Base-by-base conservation (phyloP, 2,329 filamentous ascomycete species). In the Plenodomus biglobosus region DNA sequence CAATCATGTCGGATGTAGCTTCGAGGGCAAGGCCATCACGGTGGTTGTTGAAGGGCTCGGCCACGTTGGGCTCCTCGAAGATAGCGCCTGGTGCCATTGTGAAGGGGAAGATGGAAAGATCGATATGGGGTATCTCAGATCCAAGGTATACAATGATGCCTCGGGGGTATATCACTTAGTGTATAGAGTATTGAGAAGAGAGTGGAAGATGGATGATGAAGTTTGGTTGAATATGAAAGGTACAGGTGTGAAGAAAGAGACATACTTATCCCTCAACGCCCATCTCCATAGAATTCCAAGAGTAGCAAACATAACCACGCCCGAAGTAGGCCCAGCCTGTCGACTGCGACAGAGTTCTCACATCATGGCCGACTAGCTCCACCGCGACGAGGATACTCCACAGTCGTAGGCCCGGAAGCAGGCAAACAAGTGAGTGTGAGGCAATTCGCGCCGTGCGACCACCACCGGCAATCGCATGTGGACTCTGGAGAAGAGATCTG, bases 21-120 rank as follows among this genome's bases (percentile, higher is more conserved):
- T 85, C 82, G 22, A 84, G 76, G 17, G 80, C 80, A 27, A 78
- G 76, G 38, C 81, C 81, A 65, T 84, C 79, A 45, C 75, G 77
- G 61, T 77, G 73, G 66, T 76, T 72, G 65, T 75, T 71, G 66
- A 77, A 75, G 62, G 69, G 63, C 56, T 76, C 70, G 19, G 68
- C 65, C 47, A 74, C 59, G 58, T 73, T 74, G 44, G 75, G 73
- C 40, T 64, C 65, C 58, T 76, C 74, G 52, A 71, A 60, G 49
- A 75, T 67, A 41, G 72, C 70, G 57, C 70, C 72, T 63, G 74
- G 76, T 65, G 75, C 75, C 76, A 78, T 78, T 46, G 43, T 73
- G 59, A 18, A 40, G 27, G 11, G 17, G 45, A 38, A 47, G 27
- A 50, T 16, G 44, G 38, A 27, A 24, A 8, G 19, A 16, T 22